Base-by-base conservation (phyloP, 129 eudicot species). In the Pseudognaphalium luteoalbum region DNA sequence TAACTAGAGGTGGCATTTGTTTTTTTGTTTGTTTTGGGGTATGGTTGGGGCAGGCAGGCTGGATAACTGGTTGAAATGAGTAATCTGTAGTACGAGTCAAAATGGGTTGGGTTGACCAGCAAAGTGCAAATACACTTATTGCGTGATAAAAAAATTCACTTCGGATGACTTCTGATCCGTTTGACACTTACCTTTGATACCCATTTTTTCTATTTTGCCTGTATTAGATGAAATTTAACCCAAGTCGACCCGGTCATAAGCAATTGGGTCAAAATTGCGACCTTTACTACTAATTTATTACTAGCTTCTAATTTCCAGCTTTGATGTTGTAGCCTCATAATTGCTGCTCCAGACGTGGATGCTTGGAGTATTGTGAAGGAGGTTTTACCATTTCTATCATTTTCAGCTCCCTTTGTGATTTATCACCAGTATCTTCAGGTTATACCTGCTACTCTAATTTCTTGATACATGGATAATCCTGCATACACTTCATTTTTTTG, bases 341-440 rank as follows among this genome's bases (percentile, higher is more conserved):
- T 94, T 21, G 97, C 98, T 30, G 92, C 96, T 65, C 97, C 98
- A 12, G 87, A 88, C 3, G 65, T 77, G 83, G 98, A 94, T 86
- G 87, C 91, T 57, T 94, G 98, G 97, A 78, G 82, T 76, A 88
- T 91, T 64, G 82, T 84, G 6, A 92, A 89, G 81, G 96, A 94
- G 81, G 86, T 91, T 17, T 71, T 94, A 25, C 93, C 98, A 3
- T 90, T 88, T 82, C 57, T 94, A 51, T 81, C 98, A 16, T 88
- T 66, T 84, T 94, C 98, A 8, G 98, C 98, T 22, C 96, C 98
- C 10, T 91, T 94, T 81, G 98, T 86, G 9, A 85, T 94, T 73
- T 94, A 94, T 79, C 98, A 91, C 66, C 98, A 88, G 79, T 89
- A 90, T 74, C 89, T 85, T 72, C 96, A 94, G 97, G 98, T 94